Base-by-base conservation (phyloP, 768 basidiomycete species). In the Termitomyces sp. region DNA sequence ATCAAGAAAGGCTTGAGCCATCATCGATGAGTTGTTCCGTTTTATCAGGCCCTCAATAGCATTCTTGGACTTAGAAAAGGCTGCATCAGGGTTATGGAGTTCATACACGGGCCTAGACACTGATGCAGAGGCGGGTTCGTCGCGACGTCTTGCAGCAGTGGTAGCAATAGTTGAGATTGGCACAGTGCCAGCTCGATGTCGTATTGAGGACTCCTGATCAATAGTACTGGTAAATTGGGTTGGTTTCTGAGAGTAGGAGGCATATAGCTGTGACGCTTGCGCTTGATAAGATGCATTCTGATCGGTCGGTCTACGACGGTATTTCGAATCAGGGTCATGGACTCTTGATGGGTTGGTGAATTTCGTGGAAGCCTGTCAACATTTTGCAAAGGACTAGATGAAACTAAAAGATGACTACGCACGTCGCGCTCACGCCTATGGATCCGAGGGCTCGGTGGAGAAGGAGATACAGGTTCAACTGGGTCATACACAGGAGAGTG, bases 1-100 rank as follows among this genome's bases (percentile, higher is more conserved):
- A 31, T 75, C 77, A 8, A 75, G 71, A 52, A 27, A 77, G 75
- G 27, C 72, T 72, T 31, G 77, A 60, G 59, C 66, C 62, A 59
- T 75, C 66, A 62, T 78, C 31, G 81, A 51, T 66, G 74, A 38
- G 58, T 63, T 40, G 27, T 62, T 62, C 61, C 31, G 63, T 57
- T 60, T 67, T 57, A 62, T 48, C 34, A 63, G 31, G 9, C 59
- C 58, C 27, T 60, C 61, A 10, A 60, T 43, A 31, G 57, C 54
- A 31, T 46, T 53, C 50, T 45, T 56, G 23, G 59, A 44, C 49
- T 40, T 58, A 9, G 56, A 55, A 29, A 56, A 56, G 1, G 59
- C 31, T 25, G 43, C 38, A 10, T 54, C 45, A 29, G 49, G 53
- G 19, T 49, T 43, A 40, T 42, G 48, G 31, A 55, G 52, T 17